These are phyloP conservation scores for Russula earlei DNA, from an alignment of 768 basidiomycete genomes.

Conservation along the genomic window DNA sequence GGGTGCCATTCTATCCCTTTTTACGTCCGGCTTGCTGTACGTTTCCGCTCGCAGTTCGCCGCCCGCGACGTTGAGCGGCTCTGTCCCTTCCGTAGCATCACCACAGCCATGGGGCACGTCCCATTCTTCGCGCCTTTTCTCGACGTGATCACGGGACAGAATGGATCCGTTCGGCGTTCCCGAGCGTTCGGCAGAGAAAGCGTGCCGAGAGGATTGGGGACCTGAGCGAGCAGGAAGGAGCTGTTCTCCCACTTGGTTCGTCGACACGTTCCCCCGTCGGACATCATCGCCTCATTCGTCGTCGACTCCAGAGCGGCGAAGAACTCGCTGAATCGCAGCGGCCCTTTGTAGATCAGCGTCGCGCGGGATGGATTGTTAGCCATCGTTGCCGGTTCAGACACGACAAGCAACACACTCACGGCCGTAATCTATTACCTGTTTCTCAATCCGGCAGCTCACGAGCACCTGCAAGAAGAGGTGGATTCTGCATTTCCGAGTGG, in stretches of 20 bases:
- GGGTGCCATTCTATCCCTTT: too few species aligned
- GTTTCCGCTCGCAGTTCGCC: too few species aligned
- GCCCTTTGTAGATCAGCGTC: constrained; percentile 12
- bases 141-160: background rate
- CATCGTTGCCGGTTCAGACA: constrained; percentile 36
- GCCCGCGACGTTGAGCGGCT: too few species aligned
- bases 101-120: background rate
- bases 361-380: constrained; percentile 31
- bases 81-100: too few species aligned
- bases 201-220: background rate
- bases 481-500: constrained; percentile 4
- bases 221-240: constrained; percentile 22
- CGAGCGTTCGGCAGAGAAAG: background rate
- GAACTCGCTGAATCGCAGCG: background rate
- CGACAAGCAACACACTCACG: constrained; percentile 29
- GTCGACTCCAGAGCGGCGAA: background rate
- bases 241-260: constrained; percentile 33
- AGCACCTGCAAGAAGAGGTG: constrained; percentile 4
- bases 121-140: background rate
- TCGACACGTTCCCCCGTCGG: background rate
- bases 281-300: background rate
- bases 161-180: background rate
- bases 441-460: constrained; percentile 23
- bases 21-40: too few species aligned
- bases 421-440: constrained; percentile 30